Evolutionary conservation across 2,329 filamentous ascomycete genomes (phyloP), one percentile per base, ranked within the genome.

Genomic region (Arthrinium phaeospermum): DNA sequence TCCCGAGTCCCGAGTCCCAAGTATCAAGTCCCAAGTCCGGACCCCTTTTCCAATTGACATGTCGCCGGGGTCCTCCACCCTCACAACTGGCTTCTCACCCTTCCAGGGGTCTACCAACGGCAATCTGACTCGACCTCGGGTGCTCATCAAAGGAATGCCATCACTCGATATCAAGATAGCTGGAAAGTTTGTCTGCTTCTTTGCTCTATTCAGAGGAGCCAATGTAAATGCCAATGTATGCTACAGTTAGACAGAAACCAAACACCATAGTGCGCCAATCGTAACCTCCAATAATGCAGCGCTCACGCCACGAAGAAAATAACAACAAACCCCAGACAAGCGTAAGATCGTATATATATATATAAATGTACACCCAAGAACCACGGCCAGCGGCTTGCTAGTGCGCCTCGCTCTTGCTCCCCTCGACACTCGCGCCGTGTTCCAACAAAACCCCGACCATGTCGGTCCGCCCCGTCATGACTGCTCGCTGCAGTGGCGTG

Each of bases 381-480:
- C n/a, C 30, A 64, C 57, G 3, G 34, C 34, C 13, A 41, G 34
- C 10, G n/a, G 19, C 19, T 22, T n/a, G 57, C 5, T 64, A 64
- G 41, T n/a, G 57, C 30, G 57, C 10, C 57, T 41, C 57, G 57
- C 34, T 64, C 19, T 61, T 61, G 30, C 30, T 22, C 19, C 53
- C 53, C 30, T 61, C 53, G 53, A 61, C 53, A 8, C 57, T 64
- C 10, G 57, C 67, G 16, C 67, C 46, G 46, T 77, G 75, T 68
- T 76, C 74, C 44, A 77, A 74, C 10, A 77, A 72, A 19, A 77
- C 73, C 45, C 75, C 74, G 41, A 77, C 76, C 57, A 77, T 76
- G n/a, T 77, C 75, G 44, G 76, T 76, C 64, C 76, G 76, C 16
- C 76, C 76, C n/a, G 74, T 75, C 37, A 77, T 76, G 49, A 77